Conservation (phyloP, 169 alveolate genomes). For the Cystoisospora suis region DNA sequence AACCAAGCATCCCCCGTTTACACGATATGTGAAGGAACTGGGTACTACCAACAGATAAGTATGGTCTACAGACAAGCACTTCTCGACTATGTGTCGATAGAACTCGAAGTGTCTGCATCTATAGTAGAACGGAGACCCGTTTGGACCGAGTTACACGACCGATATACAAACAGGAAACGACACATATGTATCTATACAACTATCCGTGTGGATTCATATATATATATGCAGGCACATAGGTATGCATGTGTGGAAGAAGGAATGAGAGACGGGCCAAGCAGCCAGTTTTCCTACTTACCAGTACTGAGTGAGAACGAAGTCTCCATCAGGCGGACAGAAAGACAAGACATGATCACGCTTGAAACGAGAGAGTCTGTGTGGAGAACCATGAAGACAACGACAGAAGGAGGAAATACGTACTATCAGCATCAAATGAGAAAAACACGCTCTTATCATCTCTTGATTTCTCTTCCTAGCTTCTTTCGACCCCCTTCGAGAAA, state of each 20-base stretch:
- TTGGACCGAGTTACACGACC: background rate
- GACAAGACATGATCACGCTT: conserved; percentile 25
- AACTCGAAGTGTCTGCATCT: too few species aligned
- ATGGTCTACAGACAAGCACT: too few species aligned
- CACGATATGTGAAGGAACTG: too few species aligned
- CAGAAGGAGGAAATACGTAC: background rate
- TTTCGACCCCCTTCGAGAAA: too few species aligned
- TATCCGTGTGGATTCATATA: too few species aligned
- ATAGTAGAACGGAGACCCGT: too few species aligned
- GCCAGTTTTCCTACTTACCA: background rate
- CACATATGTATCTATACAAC: background rate
- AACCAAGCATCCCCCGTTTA: too few species aligned
- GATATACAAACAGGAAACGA: background rate
- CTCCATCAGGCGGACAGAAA: conserved; percentile 47
- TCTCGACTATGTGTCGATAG: too few species aligned
- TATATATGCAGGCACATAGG: background rate
- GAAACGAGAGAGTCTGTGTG: conserved; percentile 5
- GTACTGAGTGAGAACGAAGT: conserved; percentile 20
- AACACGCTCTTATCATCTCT: background rate
- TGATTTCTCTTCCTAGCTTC: too few species aligned
- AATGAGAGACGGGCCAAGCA: background rate
- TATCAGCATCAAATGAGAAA: background rate
- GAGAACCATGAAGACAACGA: background rate
- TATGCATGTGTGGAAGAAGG: background rate
- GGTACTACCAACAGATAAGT: too few species aligned